Percentiles rank a stretch among this genome's conserved stretches.
phyloP scores from a whole-genome alignment of 2,329 filamentous ascomycete genomes.

The Penicillium sp. region DNA sequence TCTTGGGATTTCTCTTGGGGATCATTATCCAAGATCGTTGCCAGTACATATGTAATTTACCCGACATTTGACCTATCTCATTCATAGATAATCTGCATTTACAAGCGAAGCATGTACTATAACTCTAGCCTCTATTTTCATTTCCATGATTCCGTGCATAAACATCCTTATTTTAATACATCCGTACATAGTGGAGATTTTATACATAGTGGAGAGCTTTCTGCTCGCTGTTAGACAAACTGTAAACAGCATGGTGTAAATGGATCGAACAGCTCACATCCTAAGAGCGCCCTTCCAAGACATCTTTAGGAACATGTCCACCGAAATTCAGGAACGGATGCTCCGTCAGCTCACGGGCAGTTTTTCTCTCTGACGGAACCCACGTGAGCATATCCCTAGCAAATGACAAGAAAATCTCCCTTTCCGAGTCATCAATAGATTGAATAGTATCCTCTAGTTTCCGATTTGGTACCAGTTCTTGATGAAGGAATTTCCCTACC shows the following conservation, averaged over 20 bases:
- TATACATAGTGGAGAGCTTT: not conserved
- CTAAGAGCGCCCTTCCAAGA: not conserved
- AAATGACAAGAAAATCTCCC: slow-evolving; percentile 26
- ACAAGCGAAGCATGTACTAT: not conserved
- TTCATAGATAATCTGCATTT: not conserved
- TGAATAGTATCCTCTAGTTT: not conserved
- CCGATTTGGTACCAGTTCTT: not conserved
- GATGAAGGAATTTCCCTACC: not conserved
- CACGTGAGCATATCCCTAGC: slow-evolving; percentile 36
- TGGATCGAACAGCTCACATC: not conserved
- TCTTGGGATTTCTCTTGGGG: not conserved
- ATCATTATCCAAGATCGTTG: not conserved
- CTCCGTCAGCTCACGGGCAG: slow-evolving; percentile 35
- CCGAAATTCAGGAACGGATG: slow-evolving; percentile 33
- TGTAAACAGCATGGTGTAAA: not conserved
- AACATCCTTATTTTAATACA: not conserved
- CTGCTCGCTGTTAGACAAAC: not conserved
- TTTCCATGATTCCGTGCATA: not conserved
- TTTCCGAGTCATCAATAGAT: not conserved
- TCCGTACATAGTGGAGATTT: not conserved
- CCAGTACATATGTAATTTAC: not conserved
- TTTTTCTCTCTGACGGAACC: slow-evolving; percentile 36
- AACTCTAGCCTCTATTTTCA: not conserved
- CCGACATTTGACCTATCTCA: not conserved
- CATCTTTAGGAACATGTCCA: not conserved